Evolutionary conservation across 164 flowering plant species (phyloP), one percentile per base, ranked within the genome.

Genomic region (Kingdonia uniflora): DNA sequence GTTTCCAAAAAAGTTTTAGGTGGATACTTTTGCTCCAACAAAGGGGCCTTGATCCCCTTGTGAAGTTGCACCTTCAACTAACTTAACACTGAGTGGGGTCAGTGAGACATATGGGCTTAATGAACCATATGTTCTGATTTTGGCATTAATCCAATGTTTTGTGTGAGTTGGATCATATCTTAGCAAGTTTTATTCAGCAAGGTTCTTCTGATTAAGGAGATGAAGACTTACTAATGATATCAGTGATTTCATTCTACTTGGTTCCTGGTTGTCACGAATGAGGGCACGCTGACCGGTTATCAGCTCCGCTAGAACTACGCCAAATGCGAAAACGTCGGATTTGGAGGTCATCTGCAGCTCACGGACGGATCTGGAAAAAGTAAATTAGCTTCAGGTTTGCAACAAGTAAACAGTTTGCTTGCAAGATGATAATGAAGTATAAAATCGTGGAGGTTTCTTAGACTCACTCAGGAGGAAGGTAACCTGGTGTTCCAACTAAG

Each of bases 391-490:
- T 21, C 39, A 61, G 23, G 46, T 4, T 41, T 41, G 4, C n/a
- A 41, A 41, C 17, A 4, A 29, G 6, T 29, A 29, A 29, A 29
- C 4, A 3, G 35, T 29, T 29, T 29, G 4, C 35, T 29, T 3
- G 8, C 8, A 29, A 29, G 35, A 8, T 29, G 8, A 29, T 37
- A 41, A 16, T n/a, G 19, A 29, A 58, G 19, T 51, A 45, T 21
- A 54, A 20, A 17, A 24, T 25, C 11, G 57, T 40, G 3, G 12
- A 22, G 4, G 21, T 17, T 22, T 46, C 23, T 19, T 51, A 2
- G 14, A 51, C 73, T 69, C 65, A 85, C 95, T 85, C 89, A 2
- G 95, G 95, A 17, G 95, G 86, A 57, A 85, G 82, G 63, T 82
- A 85, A 16, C 72, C 73, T 6, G 87, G 89, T 37, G 95, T 85